Percentiles rank a stretch among this genome's conserved stretches.
phyloP scores from a whole-genome alignment of 1,139 yeast species.

The Geotrichum phurueaensis region DNA sequence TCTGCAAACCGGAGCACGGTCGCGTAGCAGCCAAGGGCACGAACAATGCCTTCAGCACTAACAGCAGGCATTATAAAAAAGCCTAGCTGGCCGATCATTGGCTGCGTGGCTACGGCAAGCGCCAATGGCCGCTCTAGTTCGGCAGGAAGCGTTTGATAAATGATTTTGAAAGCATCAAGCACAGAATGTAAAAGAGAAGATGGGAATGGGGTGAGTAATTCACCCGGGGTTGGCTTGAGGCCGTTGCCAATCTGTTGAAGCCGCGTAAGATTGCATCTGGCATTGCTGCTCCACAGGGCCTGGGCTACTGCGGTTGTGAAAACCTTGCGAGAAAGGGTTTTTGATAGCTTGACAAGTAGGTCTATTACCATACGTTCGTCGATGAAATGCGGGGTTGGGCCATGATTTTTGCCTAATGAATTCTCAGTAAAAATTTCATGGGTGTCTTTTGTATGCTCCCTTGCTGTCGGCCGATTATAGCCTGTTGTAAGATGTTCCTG shows the following conservation, averaged over 20 bases:
- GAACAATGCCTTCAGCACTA: conserved; percentile 10
- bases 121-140: conserved; percentile 5
- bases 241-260: neutral
- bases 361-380: neutral
- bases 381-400: neutral
- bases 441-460: neutral
- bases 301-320: neutral
- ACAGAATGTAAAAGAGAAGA: neutral
- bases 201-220: neutral
- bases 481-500: neutral
- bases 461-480: neutral
- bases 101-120: conserved; percentile 10
- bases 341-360: neutral
- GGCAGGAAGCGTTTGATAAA: neutral
- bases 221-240: neutral
- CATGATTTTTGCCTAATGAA: neutral
- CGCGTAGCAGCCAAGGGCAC: neutral
- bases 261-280: neutral
- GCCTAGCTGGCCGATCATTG: conserved; percentile 15
- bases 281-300: neutral
- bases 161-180: neutral
- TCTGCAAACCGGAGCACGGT: neutral
- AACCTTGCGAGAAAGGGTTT: neutral
- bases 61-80: conserved; percentile 13
- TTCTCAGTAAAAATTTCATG: neutral